These are phyloP conservation scores for Filobasidium wieringae DNA, from an alignment of 768 basidiomycete genomes.

Conservation along the genomic window DNA sequence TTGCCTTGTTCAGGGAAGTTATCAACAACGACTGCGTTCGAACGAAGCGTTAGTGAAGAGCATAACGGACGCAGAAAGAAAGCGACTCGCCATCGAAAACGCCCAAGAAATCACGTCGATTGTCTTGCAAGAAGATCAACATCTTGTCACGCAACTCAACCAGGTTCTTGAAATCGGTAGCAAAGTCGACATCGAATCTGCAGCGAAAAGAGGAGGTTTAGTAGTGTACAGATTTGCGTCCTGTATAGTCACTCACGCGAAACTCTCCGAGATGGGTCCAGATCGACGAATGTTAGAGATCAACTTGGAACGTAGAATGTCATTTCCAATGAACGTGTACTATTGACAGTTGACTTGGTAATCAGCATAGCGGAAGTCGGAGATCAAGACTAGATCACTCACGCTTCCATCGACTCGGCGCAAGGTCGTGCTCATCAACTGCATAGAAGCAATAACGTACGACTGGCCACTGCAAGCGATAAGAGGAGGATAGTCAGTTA, in stretches of 20 bases:
- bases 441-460: constrained; percentile 80
- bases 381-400: not conserved
- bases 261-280: constrained; percentile 63
- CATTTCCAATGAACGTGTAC: constrained; percentile 39
- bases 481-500: not conserved
- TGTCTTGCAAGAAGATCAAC: constrained; percentile 59
- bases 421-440: constrained; percentile 53
- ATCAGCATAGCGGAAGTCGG: not conserved
- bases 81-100: constrained; percentile 53
- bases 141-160: constrained; percentile 64
- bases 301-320: constrained; percentile 37
- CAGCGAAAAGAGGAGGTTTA: too few relatives aligned
- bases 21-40: constrained; percentile 43
- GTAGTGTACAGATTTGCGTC: not conserved
- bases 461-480: constrained; percentile 41
- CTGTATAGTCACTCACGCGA: constrained; percentile 37
- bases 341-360: not conserved
- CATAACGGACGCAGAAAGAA: not conserved
- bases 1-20: constrained; percentile 64
- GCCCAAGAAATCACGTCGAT: constrained; percentile 64
- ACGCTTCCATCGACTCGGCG: constrained; percentile 33
- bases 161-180: constrained; percentile 68
- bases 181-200: constrained; percentile 61
- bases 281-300: constrained; percentile 41
- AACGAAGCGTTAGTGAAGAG: not conserved